These are phyloP conservation scores for Diddensiella caesifluorescens DNA, from an alignment of 805 yeast species.

Conservation along the genomic window DNA sequence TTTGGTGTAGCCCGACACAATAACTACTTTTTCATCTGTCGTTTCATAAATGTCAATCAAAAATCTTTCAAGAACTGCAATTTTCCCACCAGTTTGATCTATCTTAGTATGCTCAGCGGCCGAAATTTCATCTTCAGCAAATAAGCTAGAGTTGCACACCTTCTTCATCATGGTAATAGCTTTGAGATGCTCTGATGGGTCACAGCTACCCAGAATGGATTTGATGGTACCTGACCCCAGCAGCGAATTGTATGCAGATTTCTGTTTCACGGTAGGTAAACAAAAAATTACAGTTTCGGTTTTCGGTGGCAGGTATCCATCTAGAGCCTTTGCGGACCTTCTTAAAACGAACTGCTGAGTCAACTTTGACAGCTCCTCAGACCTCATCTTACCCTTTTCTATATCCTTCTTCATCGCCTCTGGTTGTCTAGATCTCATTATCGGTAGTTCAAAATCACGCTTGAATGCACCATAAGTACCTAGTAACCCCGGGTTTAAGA, in stretches of 20 bases:
- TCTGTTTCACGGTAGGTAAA: slow-evolving; percentile 64
- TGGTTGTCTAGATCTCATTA: slow-evolving; percentile 61
- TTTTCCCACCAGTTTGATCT: slow-evolving; percentile 48
- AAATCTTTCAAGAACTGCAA: slow-evolving; percentile 52
- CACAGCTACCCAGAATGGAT: slow-evolving; percentile 31
- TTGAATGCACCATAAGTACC: slow-evolving; percentile 51
- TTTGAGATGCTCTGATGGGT: slow-evolving; percentile 43
- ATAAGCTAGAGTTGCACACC: slow-evolving; percentile 74
- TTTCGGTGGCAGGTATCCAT: slow-evolving; percentile 61
- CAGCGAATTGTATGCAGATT: slow-evolving; percentile 49
- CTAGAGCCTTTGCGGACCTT: slow-evolving; percentile 54
- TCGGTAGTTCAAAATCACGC: slow-evolving; percentile 60
- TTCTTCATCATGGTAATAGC: slow-evolving; percentile 72
- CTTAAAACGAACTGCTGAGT: slow-evolving; percentile 68
- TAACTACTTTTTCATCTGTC: slow-evolving; percentile 68
- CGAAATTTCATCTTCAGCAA: slow-evolving; percentile 47
- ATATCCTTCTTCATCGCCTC: slow-evolving; percentile 47
- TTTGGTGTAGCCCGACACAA: slow-evolving; percentile 83
- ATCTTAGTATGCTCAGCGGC: slow-evolving; percentile 27
- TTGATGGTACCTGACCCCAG: slow-evolving; percentile 33
- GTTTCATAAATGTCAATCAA: slow-evolving; percentile 42
- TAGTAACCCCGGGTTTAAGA: slow-evolving; percentile 76
- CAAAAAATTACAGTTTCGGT: slow-evolving; percentile 75
- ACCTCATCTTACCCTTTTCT: slow-evolving; percentile 53
- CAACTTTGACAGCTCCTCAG: slow-evolving; percentile 56